phyloP scores from a whole-genome alignment of 148 eudicot species.

The Rhododendron griersonianum region DNA sequence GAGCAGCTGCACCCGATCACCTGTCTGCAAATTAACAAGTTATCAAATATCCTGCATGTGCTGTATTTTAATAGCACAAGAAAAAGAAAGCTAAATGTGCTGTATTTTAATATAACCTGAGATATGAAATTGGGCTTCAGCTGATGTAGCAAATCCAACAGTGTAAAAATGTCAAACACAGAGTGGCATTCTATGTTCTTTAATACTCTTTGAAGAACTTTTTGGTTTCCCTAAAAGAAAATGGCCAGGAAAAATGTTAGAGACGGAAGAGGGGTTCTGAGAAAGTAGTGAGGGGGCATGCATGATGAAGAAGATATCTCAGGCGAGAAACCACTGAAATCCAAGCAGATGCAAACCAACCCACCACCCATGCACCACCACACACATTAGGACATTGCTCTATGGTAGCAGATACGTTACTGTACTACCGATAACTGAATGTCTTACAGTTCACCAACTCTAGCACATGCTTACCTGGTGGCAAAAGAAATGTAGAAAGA shows the following conservation, averaged over 20 bases:
- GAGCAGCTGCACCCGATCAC: slow-evolving; percentile 45
- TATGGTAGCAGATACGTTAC: background rate
- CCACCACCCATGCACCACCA: background rate
- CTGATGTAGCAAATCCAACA: slow-evolving; percentile 63
- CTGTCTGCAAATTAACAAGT: slow-evolving; percentile 30
- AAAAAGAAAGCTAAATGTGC: background rate
- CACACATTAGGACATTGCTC: background rate
- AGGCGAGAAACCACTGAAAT: background rate
- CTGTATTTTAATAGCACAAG: background rate
- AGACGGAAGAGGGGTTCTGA: background rate
- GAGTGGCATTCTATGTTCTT: slow-evolving; percentile 55
- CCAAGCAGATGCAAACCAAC: background rate
- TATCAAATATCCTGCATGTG: background rate
- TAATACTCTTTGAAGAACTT: slow-evolving; percentile 40
- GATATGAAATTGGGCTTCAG: slow-evolving; percentile 45
- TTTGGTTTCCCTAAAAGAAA: slow-evolving; percentile 33
- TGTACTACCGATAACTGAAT: background rate
- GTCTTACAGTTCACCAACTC: background rate
- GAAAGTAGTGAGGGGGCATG: background rate
- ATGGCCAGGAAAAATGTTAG: slow-evolving; percentile 11
- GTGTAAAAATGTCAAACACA: slow-evolving; percentile 61
- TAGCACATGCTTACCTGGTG: background rate
- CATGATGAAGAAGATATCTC: background rate
- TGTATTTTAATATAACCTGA: slow-evolving; percentile 39
- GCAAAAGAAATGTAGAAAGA: background rate